These are phyloP conservation scores for Coniochaeta pulveracea DNA, from an alignment of 2,329 filamentous ascomycete genomes.

Conservation along the genomic window DNA sequence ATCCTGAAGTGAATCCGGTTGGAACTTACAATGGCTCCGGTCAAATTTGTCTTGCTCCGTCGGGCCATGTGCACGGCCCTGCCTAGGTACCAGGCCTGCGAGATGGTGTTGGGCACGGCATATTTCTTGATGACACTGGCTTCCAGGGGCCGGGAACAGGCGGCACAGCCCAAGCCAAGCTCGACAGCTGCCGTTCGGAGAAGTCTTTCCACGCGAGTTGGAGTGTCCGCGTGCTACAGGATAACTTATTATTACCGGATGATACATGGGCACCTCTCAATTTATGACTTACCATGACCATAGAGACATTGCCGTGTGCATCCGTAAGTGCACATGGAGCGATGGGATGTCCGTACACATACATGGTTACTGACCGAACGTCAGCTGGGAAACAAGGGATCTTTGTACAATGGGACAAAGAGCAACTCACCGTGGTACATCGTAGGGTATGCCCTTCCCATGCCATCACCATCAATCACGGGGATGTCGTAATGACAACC, in stretches of 20 bases:
- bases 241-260: background rate
- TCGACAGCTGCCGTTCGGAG: conserved; percentile 24
- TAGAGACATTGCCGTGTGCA: conserved; percentile 21
- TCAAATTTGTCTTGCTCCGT: conserved; percentile 15
- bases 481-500: conserved; percentile 23
- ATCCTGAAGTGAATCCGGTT: too few species aligned
- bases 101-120: conserved; percentile 21
- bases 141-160: conserved; percentile 20
- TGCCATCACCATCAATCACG: conserved; percentile 23
- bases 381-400: background rate
- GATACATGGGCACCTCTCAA: background rate
- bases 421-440: conserved; percentile 19
- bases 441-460: conserved; percentile 27
- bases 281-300: conserved; percentile 18
- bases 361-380: conserved; percentile 19
- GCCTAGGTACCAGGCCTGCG: conserved; percentile 22
- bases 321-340: conserved; percentile 25
- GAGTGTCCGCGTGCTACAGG: conserved; percentile 20
- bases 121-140: conserved; percentile 21
- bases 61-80: conserved; percentile 19
- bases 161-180: conserved; percentile 24
- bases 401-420: background rate
- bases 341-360: conserved; percentile 24
- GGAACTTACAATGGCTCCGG: conserved; percentile 14
- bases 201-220: conserved; percentile 21